Conservation (phyloP, 2,329 filamentous ascomycete genomes). For the Chaetomium olivaceum region DNA sequence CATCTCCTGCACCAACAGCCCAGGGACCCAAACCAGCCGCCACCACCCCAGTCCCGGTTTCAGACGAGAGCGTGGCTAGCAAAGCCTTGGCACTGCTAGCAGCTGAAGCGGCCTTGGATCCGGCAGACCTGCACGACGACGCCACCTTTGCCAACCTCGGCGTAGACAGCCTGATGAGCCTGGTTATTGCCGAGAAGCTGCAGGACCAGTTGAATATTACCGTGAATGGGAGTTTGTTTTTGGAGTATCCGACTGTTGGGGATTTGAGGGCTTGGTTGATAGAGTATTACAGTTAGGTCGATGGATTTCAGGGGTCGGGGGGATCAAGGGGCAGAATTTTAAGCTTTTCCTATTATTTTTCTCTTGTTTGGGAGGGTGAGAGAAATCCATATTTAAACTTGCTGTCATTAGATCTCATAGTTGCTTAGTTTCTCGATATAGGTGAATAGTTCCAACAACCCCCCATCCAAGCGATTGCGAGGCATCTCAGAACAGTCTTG, state of each 20-base stretch:
- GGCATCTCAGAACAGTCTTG: too few species aligned
- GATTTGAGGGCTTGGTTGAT: not conserved
- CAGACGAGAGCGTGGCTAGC: not conserved
- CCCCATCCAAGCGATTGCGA: too few species aligned
- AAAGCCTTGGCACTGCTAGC: not conserved
- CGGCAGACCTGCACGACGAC: constrained; percentile 52
- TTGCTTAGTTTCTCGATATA: too few species aligned
- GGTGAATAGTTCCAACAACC: too few species aligned
- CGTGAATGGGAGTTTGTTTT: not conserved
- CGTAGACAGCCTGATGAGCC: constrained; percentile 58
- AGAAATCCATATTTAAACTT: too few species aligned
- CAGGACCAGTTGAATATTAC: constrained; percentile 45
- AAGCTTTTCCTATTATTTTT: too few species aligned
- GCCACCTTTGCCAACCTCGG: constrained; percentile 55
- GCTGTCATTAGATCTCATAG: too few species aligned
- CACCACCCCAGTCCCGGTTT: not conserved
- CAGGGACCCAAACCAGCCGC: not conserved
- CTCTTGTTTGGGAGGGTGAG: not conserved
- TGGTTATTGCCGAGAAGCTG: constrained; percentile 55
- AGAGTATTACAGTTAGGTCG: not conserved
- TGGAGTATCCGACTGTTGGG: not conserved
- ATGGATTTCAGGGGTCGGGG: too few species aligned
- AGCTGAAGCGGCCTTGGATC: not conserved
- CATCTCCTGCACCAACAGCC: not conserved
- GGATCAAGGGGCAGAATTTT: too few species aligned